Conservation (phyloP, 768 basidiomycete genomes). For the Russula compacta region DNA sequence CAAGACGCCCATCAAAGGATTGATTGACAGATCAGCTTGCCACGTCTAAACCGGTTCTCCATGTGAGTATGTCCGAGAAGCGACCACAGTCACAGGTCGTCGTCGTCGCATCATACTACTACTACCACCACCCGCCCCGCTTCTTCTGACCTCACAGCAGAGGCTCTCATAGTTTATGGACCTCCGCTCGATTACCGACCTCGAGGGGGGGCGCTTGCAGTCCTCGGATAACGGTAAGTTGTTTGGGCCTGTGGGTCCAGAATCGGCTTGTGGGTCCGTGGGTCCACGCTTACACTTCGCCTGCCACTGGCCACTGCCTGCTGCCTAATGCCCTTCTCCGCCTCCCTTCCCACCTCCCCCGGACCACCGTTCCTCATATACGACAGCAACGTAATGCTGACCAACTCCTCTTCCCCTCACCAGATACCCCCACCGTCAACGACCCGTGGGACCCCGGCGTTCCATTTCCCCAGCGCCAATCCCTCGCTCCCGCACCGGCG, state of each 20-base stretch:
- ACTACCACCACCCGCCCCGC: background rate
- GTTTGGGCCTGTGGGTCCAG: constrained; percentile 20
- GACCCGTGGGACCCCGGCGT: constrained; percentile 6
- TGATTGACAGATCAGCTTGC: background rate
- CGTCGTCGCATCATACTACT: background rate
- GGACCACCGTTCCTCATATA: background rate
- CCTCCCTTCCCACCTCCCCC: background rate
- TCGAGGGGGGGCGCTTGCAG: constrained; percentile 10
- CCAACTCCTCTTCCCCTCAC: background rate
- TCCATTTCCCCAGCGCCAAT: background rate
- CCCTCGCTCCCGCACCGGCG: background rate
- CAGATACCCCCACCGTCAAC: background rate
- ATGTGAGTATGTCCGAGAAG: constrained; percentile 5
- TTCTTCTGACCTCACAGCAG: background rate
- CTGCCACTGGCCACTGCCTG: background rate
- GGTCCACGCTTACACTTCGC: background rate
- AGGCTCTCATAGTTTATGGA: constrained; percentile 4
- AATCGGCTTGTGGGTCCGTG: constrained; percentile 16
- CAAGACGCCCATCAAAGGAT: background rate
- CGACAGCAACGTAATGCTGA: constrained; percentile 11
- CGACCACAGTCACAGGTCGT: background rate
- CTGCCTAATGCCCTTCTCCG: constrained; percentile 1
- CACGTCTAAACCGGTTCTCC: background rate
- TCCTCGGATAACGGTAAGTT: constrained; percentile 7
- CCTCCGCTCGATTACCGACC: constrained; percentile 14